phyloP scores from a whole-genome alignment of 495 filamentous ascomycete species.

The Podospora anserina region DNA sequence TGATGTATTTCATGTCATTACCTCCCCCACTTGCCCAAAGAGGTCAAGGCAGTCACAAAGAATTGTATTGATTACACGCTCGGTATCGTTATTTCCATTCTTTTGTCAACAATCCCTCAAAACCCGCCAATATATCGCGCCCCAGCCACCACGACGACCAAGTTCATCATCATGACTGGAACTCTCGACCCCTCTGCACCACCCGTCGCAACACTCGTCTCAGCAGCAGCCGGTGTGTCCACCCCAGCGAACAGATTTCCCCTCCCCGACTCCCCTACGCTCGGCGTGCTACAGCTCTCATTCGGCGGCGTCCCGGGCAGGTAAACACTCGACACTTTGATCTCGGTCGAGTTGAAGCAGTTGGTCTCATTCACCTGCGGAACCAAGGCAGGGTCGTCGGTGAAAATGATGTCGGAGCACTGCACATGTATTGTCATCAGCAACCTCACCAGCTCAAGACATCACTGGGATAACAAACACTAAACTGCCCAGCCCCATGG shows the following conservation, averaged over 20 bases:
- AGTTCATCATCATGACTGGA: background rate
- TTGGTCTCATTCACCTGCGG: slow-evolving; percentile 65
- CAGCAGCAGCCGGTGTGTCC: background rate
- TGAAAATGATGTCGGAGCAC: slow-evolving; percentile 81
- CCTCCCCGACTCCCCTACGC: background rate
- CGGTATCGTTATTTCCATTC: background rate
- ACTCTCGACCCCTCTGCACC: background rate
- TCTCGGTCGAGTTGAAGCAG: slow-evolving; percentile 72
- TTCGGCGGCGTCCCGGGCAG: background rate
- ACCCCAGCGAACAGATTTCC: background rate
- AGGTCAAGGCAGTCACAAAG: background rate
- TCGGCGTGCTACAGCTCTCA: background rate
- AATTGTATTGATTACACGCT: background rate
- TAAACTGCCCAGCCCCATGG: slow-evolving; percentile 82
- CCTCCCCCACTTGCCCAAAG: slow-evolving; percentile 2
- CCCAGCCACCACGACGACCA: background rate
- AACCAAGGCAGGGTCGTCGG: slow-evolving; percentile 59
- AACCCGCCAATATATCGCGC: background rate
- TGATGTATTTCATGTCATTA: background rate
- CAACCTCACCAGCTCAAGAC: slow-evolving; percentile 12
- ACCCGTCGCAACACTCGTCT: background rate
- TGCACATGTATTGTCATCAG: slow-evolving; percentile 32
- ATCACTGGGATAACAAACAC: slow-evolving; percentile 38
- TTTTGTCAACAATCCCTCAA: background rate
- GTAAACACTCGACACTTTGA: slow-evolving; percentile 31